Evolutionary conservation across 345 rosid species (phyloP), one percentile per base, ranked within the genome.

Genomic region (Combretum micranthum): DNA sequence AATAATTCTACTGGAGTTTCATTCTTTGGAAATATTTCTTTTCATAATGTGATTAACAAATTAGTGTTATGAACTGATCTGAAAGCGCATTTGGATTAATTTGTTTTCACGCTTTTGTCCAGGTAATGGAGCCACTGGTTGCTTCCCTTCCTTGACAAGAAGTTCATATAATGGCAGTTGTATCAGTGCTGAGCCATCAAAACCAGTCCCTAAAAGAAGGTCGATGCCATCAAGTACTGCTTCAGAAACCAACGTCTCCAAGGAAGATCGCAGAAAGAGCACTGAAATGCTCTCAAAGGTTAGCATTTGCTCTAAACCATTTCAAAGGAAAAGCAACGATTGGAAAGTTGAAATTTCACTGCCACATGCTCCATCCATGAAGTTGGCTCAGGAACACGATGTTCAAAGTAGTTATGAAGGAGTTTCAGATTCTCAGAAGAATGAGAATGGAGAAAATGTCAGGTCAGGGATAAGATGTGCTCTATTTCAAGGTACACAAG

Each of bases 91-190:
- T 50, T 61, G n/a, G n/a, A n/a, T 49, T 58, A 47, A 52, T 53
- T 44, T 44, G 23, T 53, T 64, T 47, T 71, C 64, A 51, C 32
- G 51, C 16, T 46, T 71, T 69, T 74, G 50, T 49, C 66, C 83
- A 92, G 98, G 76, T 75, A 77, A 76, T 68, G 70, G 57, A 56
- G 57, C 50, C 53, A 65, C 66, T 52, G 81, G 74, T 61, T 80
- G 83, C 72, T 70, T 64, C 51, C 66, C 77, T 69, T 60, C 82
- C 4, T 70, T 64, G 62, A 57, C 80, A 17, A 75, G 70, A 81
- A 68, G 65, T 69, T 69, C 74, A 55, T 63, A 50, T 47, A 81
- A 81, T 49, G 75, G 57, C 54, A 77, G 74, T 54, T 72, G 48
- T 25, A 79, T 53, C 39, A 59, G 80, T 16, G 53, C 87, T 62